phyloP scores from a whole-genome alignment of 176 grass and related monocot genomes.

The Oryza glaberrima region DNA sequence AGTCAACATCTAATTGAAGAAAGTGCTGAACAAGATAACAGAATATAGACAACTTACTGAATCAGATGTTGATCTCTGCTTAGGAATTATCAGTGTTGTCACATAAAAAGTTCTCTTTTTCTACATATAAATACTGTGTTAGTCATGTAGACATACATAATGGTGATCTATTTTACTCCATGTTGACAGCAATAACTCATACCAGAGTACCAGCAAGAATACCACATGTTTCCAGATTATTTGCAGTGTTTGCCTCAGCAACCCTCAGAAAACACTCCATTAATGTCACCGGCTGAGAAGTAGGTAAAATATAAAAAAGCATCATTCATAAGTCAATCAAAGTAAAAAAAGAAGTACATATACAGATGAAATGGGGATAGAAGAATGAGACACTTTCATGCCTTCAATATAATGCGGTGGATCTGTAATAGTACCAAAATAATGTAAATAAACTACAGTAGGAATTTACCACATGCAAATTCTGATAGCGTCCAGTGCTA shows the following conservation, averaged over 20 bases:
- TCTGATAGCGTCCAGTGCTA: constrained; percentile 62
- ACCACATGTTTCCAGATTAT: constrained; percentile 98
- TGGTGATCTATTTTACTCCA: constrained; percentile 20
- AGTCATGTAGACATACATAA: constrained; percentile 40
- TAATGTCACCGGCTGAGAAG: constrained; percentile 80
- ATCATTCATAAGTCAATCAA: constrained; percentile 21
- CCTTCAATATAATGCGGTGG: not conserved
- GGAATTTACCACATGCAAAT: constrained; percentile 86
- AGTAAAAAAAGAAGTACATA: constrained; percentile 1
- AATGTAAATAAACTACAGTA: constrained; percentile 30
- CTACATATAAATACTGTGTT: constrained; percentile 53
- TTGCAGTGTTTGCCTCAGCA: constrained; percentile 82
- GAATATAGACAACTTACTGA: constrained; percentile 70
- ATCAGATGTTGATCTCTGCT: constrained; percentile 93
- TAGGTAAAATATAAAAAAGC: constrained; percentile 20
- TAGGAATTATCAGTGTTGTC: constrained; percentile 90
- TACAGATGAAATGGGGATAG: constrained; percentile 12
- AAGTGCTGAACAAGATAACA: constrained; percentile 27
- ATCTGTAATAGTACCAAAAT: constrained; percentile 19
- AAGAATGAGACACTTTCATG: constrained; percentile 4
- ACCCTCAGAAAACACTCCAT: constrained; percentile 95
- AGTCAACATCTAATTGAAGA: constrained; percentile 14
- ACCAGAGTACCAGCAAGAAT: constrained; percentile 95
- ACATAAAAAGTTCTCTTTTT: constrained; percentile 97
- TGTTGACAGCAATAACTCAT: constrained; percentile 27